Base-by-base conservation (phyloP, 2,329 filamentous ascomycete genomes). In the Trichoderma brevicompactum region DNA sequence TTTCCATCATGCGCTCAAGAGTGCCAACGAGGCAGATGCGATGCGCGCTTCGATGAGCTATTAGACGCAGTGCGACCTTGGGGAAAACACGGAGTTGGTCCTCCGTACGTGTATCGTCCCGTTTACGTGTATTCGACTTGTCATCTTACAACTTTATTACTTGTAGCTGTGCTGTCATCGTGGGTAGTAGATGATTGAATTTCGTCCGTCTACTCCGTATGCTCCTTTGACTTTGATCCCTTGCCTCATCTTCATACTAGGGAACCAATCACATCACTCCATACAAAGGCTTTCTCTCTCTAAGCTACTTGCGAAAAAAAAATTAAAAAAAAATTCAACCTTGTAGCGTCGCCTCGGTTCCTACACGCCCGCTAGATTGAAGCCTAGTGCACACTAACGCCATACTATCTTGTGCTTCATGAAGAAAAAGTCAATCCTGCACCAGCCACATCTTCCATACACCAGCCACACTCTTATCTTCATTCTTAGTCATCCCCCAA, bases 21-120 rank as follows among this genome's bases (percentile, higher is more conserved):
- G 55, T 12, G 55, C 55, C 55, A 59, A n/a, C 55, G n/a, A 48
- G 32, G n/a, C 34, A 36, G 7, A 36, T 38, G 36, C 17, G 15
- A 10, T 10, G n/a, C 17, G n/a, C 43, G 17, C 12, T 13, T 23
- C 1, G 13, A 8, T 13, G 46, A 8, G 23, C 19, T 34, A 32
- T 13, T 50, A 32, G 48, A 56, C 23, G 53, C 23, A 43, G 58
- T 61, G 46, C 23, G 19, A 52, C 58, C 34, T 41, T 17, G 38
- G 3, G 38, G 36, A n/a, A 43, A 38, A 61, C 46, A 61, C 46
- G 56, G 58, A 40, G 15, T 49, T 60, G 43, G 43, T 60, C 56
- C 43, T 60, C 56, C 56, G 56, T 17, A 40, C 38, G 36, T 19
- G 19, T 13, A 12, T 56, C 19, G 34, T 19, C n/a, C 38, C 10